A percentile compares a stretch with the other conserved stretches of the same genome.
Evolutionary conservation across 306 rosid species (phyloP).

Genomic region (Castanea mollissima): DNA sequence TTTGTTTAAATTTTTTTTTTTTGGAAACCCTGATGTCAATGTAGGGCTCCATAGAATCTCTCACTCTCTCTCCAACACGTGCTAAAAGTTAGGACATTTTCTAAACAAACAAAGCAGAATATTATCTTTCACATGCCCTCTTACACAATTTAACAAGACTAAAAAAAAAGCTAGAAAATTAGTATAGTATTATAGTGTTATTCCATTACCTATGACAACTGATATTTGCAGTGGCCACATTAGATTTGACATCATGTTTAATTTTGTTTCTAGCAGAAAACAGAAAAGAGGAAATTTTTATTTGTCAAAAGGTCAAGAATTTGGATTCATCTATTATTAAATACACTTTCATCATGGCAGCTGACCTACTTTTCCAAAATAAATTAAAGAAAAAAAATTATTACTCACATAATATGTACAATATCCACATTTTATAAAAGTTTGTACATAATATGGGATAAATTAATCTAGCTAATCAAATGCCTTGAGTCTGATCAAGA

Average conservation of each 20-base stretch:
- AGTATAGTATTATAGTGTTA: too few species aligned
- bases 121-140: conserved; percentile 13
- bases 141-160: not conserved
- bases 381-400: not conserved
- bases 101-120: not conserved
- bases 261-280: not conserved
- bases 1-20: too few species aligned
- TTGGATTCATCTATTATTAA: not conserved
- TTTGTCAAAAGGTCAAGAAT: not conserved
- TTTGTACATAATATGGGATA: not conserved
- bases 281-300: too few species aligned
- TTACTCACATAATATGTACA: not conserved
- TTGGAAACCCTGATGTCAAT: too few species aligned
- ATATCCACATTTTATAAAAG: not conserved
- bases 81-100: conserved; percentile 14
- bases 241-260: too few species aligned
- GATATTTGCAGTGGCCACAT: too few species aligned
- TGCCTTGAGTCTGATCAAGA: too few species aligned
- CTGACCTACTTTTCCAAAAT: not conserved
- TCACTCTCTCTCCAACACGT: not conserved
- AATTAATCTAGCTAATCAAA: not conserved
- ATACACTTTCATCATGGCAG: not conserved
- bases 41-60: not conserved
- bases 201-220: too few species aligned
- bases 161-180: too few species aligned